Evolutionary conservation across 129 eudicot species (phyloP), one percentile per base, ranked within the genome.

Genomic region (Mikania micrantha): DNA sequence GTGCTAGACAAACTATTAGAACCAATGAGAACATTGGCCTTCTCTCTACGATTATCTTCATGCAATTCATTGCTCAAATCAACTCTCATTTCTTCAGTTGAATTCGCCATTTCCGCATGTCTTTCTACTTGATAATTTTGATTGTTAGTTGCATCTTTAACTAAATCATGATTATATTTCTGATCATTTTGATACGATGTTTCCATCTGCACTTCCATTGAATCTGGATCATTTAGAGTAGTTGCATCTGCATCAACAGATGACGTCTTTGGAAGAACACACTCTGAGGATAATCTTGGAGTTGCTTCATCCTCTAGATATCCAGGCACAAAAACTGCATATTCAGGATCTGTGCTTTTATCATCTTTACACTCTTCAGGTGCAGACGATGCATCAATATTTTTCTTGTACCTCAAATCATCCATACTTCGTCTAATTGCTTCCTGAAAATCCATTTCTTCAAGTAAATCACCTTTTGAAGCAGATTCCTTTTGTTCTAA

Each of bases 371-470:
- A 50, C 25, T 72, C 67, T 49, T 47, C 56, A 56, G 73, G 65
- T 60, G 67, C 74, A 73, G 60, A 34, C 20, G 74, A 69, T 45
- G 64, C 75, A 77, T 57, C 69, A 40, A n/a, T 60, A 39, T 66
- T 29, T 59, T 47, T 73, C 40, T 47, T 44, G 40, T 31, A 70
- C 47, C 27, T 25, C 62, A 73, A 13, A 69, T 88, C 93, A 63
- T 79, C 82, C 36, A 88, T 77, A 79, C 96, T 92, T 73, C 77
- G 79, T 74, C 78, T 85, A 39, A 88, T 76, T 61, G 96, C 98
- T 79, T 88, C 98, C 77, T 84, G 95, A 28, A 84, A 61, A 41
- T 80, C 83, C 32, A 81, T 85, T 80, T 88, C 96, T 80, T 88
- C 98, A 73, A 83, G 75, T 78, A 77, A 35, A 45, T 64, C 86